Evolutionary conservation across 371 early-diverging fungal genomes (phyloP), one percentile per base, ranked within the genome.

Genomic region (Rhizopus microsporus): DNA sequence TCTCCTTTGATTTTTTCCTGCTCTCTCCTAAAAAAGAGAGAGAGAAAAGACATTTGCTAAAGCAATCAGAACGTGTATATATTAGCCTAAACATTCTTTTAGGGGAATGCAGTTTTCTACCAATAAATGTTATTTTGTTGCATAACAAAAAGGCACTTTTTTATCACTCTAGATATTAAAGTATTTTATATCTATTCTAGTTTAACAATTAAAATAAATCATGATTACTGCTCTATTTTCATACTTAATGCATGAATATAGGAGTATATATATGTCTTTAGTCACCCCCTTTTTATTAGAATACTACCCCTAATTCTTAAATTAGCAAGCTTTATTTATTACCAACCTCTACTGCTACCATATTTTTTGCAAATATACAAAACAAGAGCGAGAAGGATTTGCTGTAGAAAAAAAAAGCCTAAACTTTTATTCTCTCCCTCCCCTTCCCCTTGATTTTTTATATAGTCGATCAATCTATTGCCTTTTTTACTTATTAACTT

Each of bases 381-480:
- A 7, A 43, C n/a, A 43, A 43, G 7, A 13, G 13, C 23, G 23
- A 23, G 23, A 23, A 23, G 2, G 23, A 23, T 23, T 23, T 23
- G 23, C 23, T 23, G 23, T 23, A 23, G 23, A 23, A 23, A 23
- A 23, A 23, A 23, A 23, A 23, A 23, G 23, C 23, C 23, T 23
- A 23, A 23, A 23, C n/a, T 43, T 7, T 12, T 43, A 15, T 12
- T 8, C 44, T 43, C 7, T 43, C 10, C 46, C n/a, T n/a, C 23
- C 46, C 46, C 46, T 15, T 46, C 23, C 23, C 23, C 23, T 23
- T 23, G 23, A 23, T 29, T 46, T 45, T 46, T 7, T 43, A 7
- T 43, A n/a, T 43, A 46, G 46, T 46, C 46, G 46, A 46, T 46
- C 46, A 46, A 46, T 46, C 46, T 46, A 43, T 43, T 43, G 7